Evolutionary conservation across 2,329 filamentous ascomycete genomes (phyloP).

Genomic region (Podosphaera xanthii): DNA sequence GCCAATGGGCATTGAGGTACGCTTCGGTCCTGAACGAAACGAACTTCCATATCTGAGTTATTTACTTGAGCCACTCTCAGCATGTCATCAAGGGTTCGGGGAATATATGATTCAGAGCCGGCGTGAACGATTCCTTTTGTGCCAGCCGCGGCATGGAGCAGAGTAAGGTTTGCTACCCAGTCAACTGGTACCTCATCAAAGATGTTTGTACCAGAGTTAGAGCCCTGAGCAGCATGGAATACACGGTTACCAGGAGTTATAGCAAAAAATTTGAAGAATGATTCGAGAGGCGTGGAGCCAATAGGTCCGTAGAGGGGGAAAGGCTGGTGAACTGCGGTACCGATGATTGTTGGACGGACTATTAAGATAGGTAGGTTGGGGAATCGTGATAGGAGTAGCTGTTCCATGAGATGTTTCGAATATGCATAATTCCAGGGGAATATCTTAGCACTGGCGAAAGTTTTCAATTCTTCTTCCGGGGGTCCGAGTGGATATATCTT

Average conservation of each 20-base stretch:
- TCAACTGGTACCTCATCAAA: slow-evolving; percentile 5
- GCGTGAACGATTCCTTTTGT: slow-evolving; percentile 4
- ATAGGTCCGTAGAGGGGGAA: slow-evolving; percentile 4
- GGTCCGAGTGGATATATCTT: slow-evolving; percentile 3
- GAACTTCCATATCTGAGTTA: not conserved
- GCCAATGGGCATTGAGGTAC: not conserved
- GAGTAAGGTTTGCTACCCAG: slow-evolving; percentile 5
- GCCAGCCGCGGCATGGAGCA: slow-evolving; percentile 2
- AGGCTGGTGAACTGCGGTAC: slow-evolving; percentile 2
- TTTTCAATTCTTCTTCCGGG: slow-evolving; percentile 3
- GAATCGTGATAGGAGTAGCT: slow-evolving; percentile 1
- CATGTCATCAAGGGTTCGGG: slow-evolving; percentile 2
- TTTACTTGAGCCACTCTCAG: not conserved
- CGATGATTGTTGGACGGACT: slow-evolving; percentile 2
- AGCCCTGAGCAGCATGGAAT: slow-evolving; percentile 1
- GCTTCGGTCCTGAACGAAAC: not conserved
- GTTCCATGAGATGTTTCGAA: slow-evolving; percentile 4
- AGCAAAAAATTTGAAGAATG: not conserved
- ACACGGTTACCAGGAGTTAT: slow-evolving; percentile 1
- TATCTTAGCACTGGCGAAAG: not conserved
- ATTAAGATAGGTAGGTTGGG: slow-evolving; percentile 4
- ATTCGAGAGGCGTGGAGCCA: slow-evolving; percentile 1
- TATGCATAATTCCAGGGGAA: slow-evolving; percentile 5
- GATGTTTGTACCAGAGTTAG: slow-evolving; percentile 1
- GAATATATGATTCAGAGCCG: slow-evolving; percentile 1